Evolutionary conservation across 176 grass and related monocot genomes (phyloP), one percentile per base, ranked within the genome.

Genomic region (Phoenix roebelenii): DNA sequence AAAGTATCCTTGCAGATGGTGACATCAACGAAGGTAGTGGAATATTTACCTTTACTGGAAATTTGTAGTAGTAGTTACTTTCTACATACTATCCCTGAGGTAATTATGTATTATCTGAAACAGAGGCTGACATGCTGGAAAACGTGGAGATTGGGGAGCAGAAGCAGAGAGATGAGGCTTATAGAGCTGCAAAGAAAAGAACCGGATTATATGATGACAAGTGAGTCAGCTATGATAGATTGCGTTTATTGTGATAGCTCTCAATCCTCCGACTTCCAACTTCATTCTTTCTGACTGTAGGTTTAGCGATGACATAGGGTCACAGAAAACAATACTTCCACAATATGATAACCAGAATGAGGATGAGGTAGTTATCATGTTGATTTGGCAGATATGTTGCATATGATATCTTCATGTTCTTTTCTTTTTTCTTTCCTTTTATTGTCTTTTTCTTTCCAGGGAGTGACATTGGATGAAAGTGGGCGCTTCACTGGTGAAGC

Each of bases 141-240:
- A 92, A 97, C 79, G 89, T 97, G 25, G 81, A 92, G 79, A 98
- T 92, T 73, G 84, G 81, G 44, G 79, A 98, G 68, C 87, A 98
- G 76, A 98, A 92, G 66, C 74, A 75, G 67, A 88, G 87, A 76
- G 63, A 88, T 16, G 84, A 85, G 5, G 70, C 85, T 67, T 92
- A 97, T 67, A 79, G 76, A 70, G 81, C 73, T 68, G 70, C 83
- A n/a, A 88, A 81, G 67, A 98, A 89, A 79, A 82, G 65, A 55
- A 88, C 85, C 64, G 87, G 84, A 79, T 82, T 81, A 57, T 92
- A 92, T 63, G 79, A 82, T 55, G 88, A 89, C 57, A 98, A 92
- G 84, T 92, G 85, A 79, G 63, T 58, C 63, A 24, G 35, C 9
- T 44, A 44, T 44, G 35, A 44, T 44, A 44, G 35, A 44, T 14